phyloP scores from a whole-genome alignment of 768 basidiomycete genomes.

The Tulasnella sp. region DNA sequence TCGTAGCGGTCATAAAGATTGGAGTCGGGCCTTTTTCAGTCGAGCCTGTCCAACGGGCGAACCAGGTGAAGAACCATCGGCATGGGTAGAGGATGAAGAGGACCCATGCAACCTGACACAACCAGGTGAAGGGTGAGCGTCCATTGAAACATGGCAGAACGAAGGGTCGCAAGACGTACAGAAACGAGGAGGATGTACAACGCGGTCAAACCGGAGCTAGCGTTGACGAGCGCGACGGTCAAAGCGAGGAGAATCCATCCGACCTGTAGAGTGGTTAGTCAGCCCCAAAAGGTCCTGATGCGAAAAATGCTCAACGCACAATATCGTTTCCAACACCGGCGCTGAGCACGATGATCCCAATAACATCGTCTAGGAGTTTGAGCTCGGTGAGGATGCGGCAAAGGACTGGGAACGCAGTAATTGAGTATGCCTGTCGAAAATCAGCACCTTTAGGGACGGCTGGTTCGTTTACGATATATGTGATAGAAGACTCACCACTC shows the following conservation, averaged over 20 bases:
- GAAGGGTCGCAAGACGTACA: not conserved
- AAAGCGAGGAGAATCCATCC: slow-evolving; percentile 87
- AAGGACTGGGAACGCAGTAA: slow-evolving; percentile 50
- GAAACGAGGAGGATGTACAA: slow-evolving; percentile 76
- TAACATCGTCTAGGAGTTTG: slow-evolving; percentile 81
- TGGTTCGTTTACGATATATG: not conserved
- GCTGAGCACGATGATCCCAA: slow-evolving; percentile 87
- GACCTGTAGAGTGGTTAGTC: slow-evolving; percentile 31
- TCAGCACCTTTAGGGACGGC: not conserved
- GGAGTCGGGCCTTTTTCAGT: slow-evolving; percentile 76
- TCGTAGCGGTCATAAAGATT: slow-evolving; percentile 78
- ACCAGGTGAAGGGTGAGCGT: not conserved
- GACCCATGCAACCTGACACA: slow-evolving; percentile 55
- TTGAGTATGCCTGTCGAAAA: slow-evolving; percentile 13
- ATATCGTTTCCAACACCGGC: slow-evolving; percentile 89
- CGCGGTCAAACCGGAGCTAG: slow-evolving; percentile 71
- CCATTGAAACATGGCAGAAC: not conserved
- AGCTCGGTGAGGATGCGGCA: slow-evolving; percentile 45
- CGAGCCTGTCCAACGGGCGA: slow-evolving; percentile 72
- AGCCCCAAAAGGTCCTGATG: not conserved
- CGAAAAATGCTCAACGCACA: slow-evolving; percentile 17
- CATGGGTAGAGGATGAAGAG: slow-evolving; percentile 66
- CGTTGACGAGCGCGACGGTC: slow-evolving; percentile 87
- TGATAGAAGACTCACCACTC: slow-evolving; percentile 43
- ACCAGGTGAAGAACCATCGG: slow-evolving; percentile 53